Conservation (phyloP, 2,329 filamentous ascomycete genomes). For the Penicillium aurantiogriseum region DNA sequence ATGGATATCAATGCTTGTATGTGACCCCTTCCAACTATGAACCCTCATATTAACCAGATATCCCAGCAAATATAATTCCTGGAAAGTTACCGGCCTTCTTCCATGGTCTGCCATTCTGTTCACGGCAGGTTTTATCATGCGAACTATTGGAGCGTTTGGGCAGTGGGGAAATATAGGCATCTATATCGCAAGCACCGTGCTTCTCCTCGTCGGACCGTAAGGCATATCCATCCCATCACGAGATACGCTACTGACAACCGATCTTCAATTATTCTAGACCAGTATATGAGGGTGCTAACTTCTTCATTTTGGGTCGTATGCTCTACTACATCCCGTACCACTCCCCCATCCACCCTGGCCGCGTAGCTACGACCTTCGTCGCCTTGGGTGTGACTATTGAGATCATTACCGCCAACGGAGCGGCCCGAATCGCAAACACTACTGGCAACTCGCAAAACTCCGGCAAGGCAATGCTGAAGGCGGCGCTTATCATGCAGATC, state of each 20-base stretch:
- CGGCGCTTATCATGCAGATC: no score
- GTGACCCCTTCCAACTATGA: background rate
- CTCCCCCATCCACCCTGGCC: no score
- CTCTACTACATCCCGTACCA: no score
- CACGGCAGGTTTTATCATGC: conserved; percentile 38
- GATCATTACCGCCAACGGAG: no score
- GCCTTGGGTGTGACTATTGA: no score
- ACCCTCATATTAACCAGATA: conserved; percentile 3
- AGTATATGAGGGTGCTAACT: conserved; percentile 49
- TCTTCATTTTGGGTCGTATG: conserved; percentile 53
- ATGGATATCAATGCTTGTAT: conserved; percentile 42
- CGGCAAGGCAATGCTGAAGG: no score
- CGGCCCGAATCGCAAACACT: no score
- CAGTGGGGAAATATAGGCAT: conserved; percentile 37
- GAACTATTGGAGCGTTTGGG: conserved; percentile 38
- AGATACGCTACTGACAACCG: background rate
- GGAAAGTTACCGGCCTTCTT: conserved; percentile 43
- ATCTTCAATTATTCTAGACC: conserved; percentile 25
- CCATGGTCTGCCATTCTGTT: conserved; percentile 45
- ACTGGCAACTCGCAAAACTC: no score
- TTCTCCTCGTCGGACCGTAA: conserved; percentile 39
- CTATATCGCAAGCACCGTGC: conserved; percentile 39
- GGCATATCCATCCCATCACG: conserved; percentile 1
- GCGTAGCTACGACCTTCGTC: no score
- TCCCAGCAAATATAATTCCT: conserved; percentile 40